Evolutionary conservation across 768 basidiomycete species (phyloP), one percentile per base, ranked within the genome.

Genomic region (Tylopilus intermedius): DNA sequence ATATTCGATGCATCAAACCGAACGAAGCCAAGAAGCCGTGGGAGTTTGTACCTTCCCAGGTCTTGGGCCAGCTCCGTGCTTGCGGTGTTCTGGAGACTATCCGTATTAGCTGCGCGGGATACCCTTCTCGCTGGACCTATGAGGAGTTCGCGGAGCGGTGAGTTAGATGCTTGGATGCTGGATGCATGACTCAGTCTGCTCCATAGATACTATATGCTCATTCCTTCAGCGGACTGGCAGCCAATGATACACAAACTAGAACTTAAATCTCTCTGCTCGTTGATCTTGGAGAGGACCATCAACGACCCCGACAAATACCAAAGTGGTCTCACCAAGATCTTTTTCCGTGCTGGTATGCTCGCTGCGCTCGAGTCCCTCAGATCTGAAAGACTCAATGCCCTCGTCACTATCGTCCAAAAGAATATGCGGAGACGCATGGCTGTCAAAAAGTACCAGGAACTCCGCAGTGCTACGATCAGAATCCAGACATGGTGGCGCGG

Each of bases 71-170:
- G 68, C 74, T 99, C 27, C 82, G 96, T 44, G 96, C 96, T 51
- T 99, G 96, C 71, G 96, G 96, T 84, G 96, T 99, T 50, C 78
- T 99, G 39, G 96, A 99, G 71, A 99, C 96, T 4, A 99, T 99
- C 62, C 82, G 94, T 51, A 99, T 99, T 66, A 94, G 91, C 71
- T 98, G 96, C 71, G 96, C 96, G 41, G 96, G 96, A 30, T 99
- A 99, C 72, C 96, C 96, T 27, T 93, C 93, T 11, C 80, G 96
- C 32, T 98, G 96, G 96, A 93, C 87, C 4, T 99, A 97, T 60
- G 94, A 94, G 65, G 96, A 98, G 69, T 99, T 99, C 66, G 96
- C 92, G 4, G 94, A 98, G 67, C 82, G 96, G 93, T 95, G 58
- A 59, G 84, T 18, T 70, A 21, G 27, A 18, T 33, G 22, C 40